Conservation (phyloP, 169 alveolate genomes). For the Amoebophrya sp. region DNA sequence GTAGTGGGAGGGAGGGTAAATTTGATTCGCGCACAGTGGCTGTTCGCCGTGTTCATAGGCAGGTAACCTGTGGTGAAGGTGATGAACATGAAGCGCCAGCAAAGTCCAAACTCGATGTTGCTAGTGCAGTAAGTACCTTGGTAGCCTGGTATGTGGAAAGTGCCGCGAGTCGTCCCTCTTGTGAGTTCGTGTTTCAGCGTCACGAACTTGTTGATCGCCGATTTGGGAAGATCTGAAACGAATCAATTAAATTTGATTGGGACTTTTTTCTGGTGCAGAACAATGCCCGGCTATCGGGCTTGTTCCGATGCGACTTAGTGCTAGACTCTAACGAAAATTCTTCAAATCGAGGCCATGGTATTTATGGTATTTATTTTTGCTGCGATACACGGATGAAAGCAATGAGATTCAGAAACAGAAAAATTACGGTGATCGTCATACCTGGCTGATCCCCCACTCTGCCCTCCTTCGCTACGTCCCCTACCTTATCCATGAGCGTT, state of each 20-base stretch:
- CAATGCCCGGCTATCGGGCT: neutral
- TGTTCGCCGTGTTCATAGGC: neutral
- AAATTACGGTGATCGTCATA: neutral
- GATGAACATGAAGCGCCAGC: too few relatives aligned
- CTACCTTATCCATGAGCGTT: neutral
- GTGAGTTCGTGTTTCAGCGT: neutral
- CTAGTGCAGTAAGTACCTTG: neutral
- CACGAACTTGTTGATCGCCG: neutral
- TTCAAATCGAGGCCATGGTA: neutral
- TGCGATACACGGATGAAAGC: too few relatives aligned
- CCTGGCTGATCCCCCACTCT: neutral
- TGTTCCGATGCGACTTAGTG: neutral
- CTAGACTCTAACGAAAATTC: neutral
- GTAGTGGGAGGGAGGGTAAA: too few relatives aligned
- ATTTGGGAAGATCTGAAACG: neutral
- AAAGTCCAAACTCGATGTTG: too few relatives aligned
- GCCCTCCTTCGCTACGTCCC: neutral
- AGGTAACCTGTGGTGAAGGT: neutral
- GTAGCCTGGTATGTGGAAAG: neutral
- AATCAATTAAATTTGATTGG: too few relatives aligned
- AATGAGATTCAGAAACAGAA: too few relatives aligned
- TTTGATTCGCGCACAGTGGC: neutral
- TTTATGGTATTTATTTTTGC: neutral
- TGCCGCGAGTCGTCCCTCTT: neutral
- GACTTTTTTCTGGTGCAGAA: too few relatives aligned